Base-by-base conservation (phyloP, 345 rosid species). In the Kernera saxatilis region DNA sequence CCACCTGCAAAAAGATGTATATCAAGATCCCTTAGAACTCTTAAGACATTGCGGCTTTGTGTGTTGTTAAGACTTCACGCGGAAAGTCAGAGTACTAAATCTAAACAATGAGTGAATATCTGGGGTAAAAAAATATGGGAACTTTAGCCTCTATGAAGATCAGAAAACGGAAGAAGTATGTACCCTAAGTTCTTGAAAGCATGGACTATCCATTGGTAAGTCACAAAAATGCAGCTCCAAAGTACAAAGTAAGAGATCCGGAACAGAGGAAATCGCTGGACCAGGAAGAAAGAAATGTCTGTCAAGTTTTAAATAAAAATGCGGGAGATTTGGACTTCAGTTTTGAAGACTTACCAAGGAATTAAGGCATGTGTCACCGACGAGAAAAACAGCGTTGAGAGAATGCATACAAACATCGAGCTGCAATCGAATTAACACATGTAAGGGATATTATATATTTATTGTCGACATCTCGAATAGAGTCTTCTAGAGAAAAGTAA, bases 131-230 rank as follows among this genome's bases (percentile, higher is more conserved):
- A 45, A 6, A 17, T 61, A 7, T 48, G 17, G 30, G 21, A 18
- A 59, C 4, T 63, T 89, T 81, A 30, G 44, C 62, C 40, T 44
- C 33, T 53, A 1, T 44, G 15, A 19, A 39, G 53, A 43, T 52
- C 8, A 50, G 7, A 29, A 40, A 67, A 39, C 8, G 5, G 64
- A 61, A 60, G 5, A 59, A 70, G 32, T 4, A 22, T 37, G 60
- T 48, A 76, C 79, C 79, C 63, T 55, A 76, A 30, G 66, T 76
- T 76, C 29, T 64, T 76, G 62, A 63, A 72, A 39, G 87, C 93
- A 72, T 91, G 99, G 71, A 89, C 62, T 75, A 87, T 84, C 99
- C 97, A 94, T 35, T 91, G 99, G 82, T 82, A 87, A 59, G 86
- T 6, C 52, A 91, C 96, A 66, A 73, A 91, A 17, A 71, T 68